Conservation (phyloP, 805 yeast species). For the Candida chauliodis region DNA sequence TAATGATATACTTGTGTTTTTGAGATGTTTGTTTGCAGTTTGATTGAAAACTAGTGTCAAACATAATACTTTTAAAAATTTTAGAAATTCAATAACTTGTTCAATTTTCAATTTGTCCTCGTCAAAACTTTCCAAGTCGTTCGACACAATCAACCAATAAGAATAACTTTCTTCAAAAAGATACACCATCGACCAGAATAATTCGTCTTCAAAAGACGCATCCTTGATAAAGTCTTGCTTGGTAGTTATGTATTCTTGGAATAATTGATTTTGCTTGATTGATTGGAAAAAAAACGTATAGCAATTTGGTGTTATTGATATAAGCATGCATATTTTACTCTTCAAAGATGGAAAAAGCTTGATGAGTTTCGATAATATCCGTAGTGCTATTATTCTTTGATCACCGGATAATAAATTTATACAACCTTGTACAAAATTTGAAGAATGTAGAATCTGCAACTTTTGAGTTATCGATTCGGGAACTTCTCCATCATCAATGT, state of each 20-base stretch:
- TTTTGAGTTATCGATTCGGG: slow-evolving; percentile 3
- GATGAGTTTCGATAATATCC: slow-evolving; percentile 27
- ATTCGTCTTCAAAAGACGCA: slow-evolving; percentile 9
- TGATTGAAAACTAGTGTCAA: slow-evolving; percentile 46
- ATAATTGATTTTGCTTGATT: slow-evolving; percentile 18
- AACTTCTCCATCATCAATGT: slow-evolving; percentile 18
- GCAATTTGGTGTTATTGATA: slow-evolving; percentile 39
- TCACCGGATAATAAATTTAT: slow-evolving; percentile 13
- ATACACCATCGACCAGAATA: slow-evolving; percentile 39
- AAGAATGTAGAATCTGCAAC: slow-evolving; percentile 18
- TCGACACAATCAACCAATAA: slow-evolving; percentile 63
- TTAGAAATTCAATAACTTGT: slow-evolving; percentile 39
- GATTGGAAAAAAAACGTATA: slow-evolving; percentile 28
- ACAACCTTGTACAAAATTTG: slow-evolving; percentile 19
- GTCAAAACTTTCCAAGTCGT: slow-evolving; percentile 56
- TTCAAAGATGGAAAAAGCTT: slow-evolving; percentile 35
- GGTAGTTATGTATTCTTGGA: slow-evolving; percentile 10
- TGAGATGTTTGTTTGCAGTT: slow-evolving; percentile 14
- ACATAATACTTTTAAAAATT: slow-evolving; percentile 49
- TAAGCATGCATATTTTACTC: slow-evolving; percentile 36
- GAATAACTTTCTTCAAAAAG: slow-evolving; percentile 61
- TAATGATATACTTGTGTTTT: slow-evolving; percentile 44
- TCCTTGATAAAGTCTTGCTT: slow-evolving; percentile 13
- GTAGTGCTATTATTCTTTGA: slow-evolving; percentile 13
- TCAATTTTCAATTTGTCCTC: slow-evolving; percentile 37